Conservation (phyloP, 306 rosid species). For the Pyrus communis region DNA sequence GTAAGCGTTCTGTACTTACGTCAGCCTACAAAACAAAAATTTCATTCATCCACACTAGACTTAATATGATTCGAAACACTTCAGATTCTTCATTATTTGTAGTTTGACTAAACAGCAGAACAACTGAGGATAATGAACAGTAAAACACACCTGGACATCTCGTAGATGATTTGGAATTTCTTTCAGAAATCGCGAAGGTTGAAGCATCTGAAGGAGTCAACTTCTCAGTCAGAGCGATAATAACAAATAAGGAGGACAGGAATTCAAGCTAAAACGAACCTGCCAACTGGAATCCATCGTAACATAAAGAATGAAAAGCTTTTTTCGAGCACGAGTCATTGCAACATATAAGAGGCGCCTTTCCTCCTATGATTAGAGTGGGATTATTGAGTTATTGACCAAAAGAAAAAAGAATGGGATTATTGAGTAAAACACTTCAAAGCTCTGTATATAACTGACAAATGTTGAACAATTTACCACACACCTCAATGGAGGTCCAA, state of each 20-base stretch:
- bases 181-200: conserved; percentile 82
- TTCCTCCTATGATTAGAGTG: conserved; percentile 61
- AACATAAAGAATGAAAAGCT: conserved; percentile 61
- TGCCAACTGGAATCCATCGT: conserved; percentile 80
- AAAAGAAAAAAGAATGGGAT: conserved; percentile 2
- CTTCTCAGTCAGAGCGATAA: conserved; percentile 6
- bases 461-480: conserved; percentile 6
- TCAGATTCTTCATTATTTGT: background rate
- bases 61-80: background rate
- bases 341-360: conserved; percentile 90
- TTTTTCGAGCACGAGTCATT: conserved; percentile 91
- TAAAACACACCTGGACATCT: conserved; percentile 66
- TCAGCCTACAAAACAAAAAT: conserved; percentile 49
- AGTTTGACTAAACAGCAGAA: background rate
- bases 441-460: background rate
- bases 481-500: conserved; percentile 68
- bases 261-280: conserved; percentile 37
- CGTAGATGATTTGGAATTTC: conserved; percentile 81
- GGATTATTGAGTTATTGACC: background rate
- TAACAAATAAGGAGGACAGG: background rate
- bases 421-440: background rate
- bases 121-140: conserved; percentile 3
- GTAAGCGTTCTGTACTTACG: conserved; percentile 23
- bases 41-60: conserved; percentile 12
- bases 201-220: conserved; percentile 56